phyloP scores from a whole-genome alignment of 2,329 filamentous ascomycete genomes.

The Talaromyces sp. region DNA sequence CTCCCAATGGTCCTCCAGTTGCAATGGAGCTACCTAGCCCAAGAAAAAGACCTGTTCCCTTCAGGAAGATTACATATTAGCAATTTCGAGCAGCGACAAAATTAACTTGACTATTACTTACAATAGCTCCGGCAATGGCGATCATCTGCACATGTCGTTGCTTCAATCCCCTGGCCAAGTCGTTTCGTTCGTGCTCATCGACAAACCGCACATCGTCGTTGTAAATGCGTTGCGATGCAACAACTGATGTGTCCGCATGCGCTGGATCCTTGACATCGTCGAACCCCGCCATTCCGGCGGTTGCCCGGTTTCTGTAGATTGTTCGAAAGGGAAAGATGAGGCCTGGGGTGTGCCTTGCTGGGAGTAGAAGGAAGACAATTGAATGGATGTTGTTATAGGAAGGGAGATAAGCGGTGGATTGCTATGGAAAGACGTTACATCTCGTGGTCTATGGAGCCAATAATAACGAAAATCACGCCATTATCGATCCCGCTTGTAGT shows the following conservation, averaged over 20 bases:
- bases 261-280: not conserved
- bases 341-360: not conserved
- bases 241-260: not conserved
- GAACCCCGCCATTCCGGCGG: not conserved
- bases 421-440: not conserved
- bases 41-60: slow-evolving; percentile 55
- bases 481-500: not conserved
- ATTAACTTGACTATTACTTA: slow-evolving; percentile 20
- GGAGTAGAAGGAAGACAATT: not conserved
- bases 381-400: not conserved
- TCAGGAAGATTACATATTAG: not conserved
- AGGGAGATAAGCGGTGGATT: not conserved
- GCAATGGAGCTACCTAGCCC: slow-evolving; percentile 52
- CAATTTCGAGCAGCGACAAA: not conserved
- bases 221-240: not conserved
- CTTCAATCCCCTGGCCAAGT: slow-evolving; percentile 44
- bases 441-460: not conserved
- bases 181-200: slow-evolving; percentile 45
- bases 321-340: not conserved
- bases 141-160: slow-evolving; percentile 47
- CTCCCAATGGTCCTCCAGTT: slow-evolving; percentile 51
- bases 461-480: not conserved
- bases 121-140: slow-evolving; percentile 45
- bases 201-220: slow-evolving; percentile 23
- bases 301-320: not conserved